Conservation (phyloP, 805 yeast species). For the Candida ipomoeae region DNA sequence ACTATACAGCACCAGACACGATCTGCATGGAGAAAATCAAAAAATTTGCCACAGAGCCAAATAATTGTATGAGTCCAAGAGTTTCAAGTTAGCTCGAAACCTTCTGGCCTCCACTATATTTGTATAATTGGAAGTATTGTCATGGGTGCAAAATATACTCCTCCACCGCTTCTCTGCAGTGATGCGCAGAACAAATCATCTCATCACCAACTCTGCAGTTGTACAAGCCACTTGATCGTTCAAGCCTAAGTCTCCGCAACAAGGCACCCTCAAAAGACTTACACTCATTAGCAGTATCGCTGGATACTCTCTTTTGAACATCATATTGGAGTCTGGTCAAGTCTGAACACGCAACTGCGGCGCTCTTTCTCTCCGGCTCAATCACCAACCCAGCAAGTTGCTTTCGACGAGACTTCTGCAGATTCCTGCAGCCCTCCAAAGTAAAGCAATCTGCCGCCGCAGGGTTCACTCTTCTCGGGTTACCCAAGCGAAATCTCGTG, state of each 20-base stretch:
- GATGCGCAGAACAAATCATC: conserved; percentile 1
- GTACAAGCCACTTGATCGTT: background rate
- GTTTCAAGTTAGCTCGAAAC: too few relatives aligned
- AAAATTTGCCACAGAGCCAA: background rate
- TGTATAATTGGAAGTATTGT: background rate
- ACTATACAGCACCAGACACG: background rate
- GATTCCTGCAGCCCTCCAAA: conserved; percentile 3
- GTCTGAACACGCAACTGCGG: background rate
- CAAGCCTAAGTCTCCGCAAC: background rate
- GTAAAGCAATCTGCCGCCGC: background rate
- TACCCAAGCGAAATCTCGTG: background rate
- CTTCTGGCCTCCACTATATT: too few relatives aligned
- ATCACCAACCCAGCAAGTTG: background rate
- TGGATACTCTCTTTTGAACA: background rate
- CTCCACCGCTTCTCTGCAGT: background rate
- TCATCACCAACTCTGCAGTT: background rate
- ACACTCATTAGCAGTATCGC: too few relatives aligned
- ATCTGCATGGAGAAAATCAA: too few relatives aligned
- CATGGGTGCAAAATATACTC: background rate
- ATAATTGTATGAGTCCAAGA: background rate
- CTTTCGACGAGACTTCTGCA: conserved; percentile 4
- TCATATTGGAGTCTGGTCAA: background rate
- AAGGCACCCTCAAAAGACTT: background rate
- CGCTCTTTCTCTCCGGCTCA: background rate
- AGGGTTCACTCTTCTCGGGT: background rate